Evolutionary conservation across 2,329 filamentous ascomycete species (phyloP).

Genomic region (Lecanicillium sp.): DNA sequence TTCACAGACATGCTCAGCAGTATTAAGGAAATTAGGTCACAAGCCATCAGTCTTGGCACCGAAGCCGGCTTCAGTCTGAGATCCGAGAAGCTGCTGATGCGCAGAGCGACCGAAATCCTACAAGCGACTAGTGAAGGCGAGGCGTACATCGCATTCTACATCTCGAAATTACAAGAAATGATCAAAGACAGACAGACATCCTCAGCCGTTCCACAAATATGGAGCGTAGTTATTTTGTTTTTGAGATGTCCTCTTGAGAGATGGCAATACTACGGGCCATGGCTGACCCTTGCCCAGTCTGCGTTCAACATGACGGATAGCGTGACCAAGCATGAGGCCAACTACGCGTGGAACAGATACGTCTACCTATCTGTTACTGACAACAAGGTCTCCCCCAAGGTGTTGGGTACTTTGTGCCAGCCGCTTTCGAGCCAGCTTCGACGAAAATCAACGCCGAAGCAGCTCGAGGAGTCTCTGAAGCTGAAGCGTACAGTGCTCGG

Average conservation of each 20-base stretch:
- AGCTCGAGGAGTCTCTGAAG: constrained; percentile 42
- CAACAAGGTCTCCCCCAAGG: constrained; percentile 43
- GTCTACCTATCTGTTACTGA: constrained; percentile 67
- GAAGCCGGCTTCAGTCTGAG: constrained; percentile 65
- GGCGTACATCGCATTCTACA: constrained; percentile 64
- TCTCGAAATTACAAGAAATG: constrained; percentile 62
- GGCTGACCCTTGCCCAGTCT: constrained; percentile 71
- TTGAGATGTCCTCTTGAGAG: constrained; percentile 58
- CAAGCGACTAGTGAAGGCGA: constrained; percentile 44
- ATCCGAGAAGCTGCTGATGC: constrained; percentile 60
- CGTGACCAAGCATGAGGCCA: constrained; percentile 67
- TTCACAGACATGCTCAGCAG: constrained; percentile 76
- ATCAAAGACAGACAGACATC: constrained; percentile 48
- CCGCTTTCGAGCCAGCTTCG: constrained; percentile 65
- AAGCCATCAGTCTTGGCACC: constrained; percentile 68
- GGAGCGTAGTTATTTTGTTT: constrained; percentile 76
- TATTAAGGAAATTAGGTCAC: constrained; percentile 66
- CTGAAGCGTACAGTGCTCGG: constrained; percentile 54
- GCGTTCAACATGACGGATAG: constrained; percentile 78
- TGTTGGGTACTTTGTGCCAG: constrained; percentile 47
- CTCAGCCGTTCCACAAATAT: constrained; percentile 74
- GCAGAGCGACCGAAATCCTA: constrained; percentile 60
- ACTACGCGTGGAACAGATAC: constrained; percentile 79
- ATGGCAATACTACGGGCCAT: constrained; percentile 70
- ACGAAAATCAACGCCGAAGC: constrained; percentile 53